Evolutionary conservation across 805 yeast species (phyloP).

Genomic region (Yarrowia sp.): DNA sequence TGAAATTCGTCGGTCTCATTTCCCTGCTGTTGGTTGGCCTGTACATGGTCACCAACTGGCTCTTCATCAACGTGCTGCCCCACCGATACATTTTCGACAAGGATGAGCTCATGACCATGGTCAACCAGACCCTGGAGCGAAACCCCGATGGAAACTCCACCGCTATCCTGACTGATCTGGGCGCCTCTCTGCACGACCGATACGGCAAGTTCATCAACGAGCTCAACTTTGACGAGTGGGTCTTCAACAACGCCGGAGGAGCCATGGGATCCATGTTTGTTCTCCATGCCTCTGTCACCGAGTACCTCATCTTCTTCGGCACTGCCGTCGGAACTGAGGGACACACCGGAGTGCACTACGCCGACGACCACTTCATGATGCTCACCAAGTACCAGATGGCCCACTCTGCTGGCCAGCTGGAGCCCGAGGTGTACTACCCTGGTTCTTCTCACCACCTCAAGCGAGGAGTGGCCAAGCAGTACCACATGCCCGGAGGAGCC

Average conservation of each 20-base stretch:
- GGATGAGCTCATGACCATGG: slow-evolving; percentile 54
- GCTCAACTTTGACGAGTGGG: slow-evolving; percentile 79
- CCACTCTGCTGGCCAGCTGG: slow-evolving; percentile 58
- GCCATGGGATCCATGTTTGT: slow-evolving; percentile 95
- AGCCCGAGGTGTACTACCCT: slow-evolving; percentile 71
- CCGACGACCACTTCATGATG: slow-evolving; percentile 96
- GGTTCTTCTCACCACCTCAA: slow-evolving; percentile 81
- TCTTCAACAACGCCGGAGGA: slow-evolving; percentile 96
- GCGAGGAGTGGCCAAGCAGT: slow-evolving; percentile 77
- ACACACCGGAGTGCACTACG: slow-evolving; percentile 91
- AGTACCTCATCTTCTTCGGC: slow-evolving; percentile 90
- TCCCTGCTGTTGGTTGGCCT: slow-evolving; percentile 29
- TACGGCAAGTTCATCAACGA: slow-evolving; percentile 77
- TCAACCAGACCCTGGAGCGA: slow-evolving; percentile 47
- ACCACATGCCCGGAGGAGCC: slow-evolving; percentile 73
- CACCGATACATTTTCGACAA: slow-evolving; percentile 67
- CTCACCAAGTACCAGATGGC: slow-evolving; percentile 76
- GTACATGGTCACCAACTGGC: slow-evolving; percentile 31
- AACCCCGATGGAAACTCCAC: slow-evolving; percentile 47
- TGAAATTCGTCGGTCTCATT: slow-evolving; percentile 30
- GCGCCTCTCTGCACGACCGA: slow-evolving; percentile 51
- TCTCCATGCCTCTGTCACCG: slow-evolving; percentile 89
- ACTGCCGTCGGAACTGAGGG: slow-evolving; percentile 94
- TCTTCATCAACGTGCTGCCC: slow-evolving; percentile 50
- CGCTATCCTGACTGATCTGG: slow-evolving; percentile 59